Conservation (phyloP, 768 basidiomycete genomes). For the Boletellus ananas region DNA sequence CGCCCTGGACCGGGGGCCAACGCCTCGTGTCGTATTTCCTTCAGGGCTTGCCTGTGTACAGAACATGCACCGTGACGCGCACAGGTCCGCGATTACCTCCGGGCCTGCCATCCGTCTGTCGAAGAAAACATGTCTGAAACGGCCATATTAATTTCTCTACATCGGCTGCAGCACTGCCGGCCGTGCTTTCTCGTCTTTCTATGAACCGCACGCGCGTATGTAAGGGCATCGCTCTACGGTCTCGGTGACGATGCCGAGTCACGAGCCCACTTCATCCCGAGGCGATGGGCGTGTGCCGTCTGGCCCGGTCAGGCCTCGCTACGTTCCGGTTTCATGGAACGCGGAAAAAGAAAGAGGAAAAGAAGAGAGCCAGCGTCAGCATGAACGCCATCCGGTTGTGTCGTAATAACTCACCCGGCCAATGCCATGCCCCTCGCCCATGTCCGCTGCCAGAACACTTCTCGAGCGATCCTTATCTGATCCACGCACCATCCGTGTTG, state of each 20-base stretch:
- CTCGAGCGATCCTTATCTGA: conserved; percentile 28
- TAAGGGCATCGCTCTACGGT: conserved; percentile 10
- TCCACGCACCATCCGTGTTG: conserved; percentile 31
- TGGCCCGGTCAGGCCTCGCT: conserved; percentile 38
- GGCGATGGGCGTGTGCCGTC: conserved; percentile 42
- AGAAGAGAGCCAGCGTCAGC: conserved; percentile 36
- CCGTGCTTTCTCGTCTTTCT: not conserved
- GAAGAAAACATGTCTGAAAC: conserved; percentile 8
- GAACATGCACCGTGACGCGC: conserved; percentile 3
- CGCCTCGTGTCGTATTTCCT: conserved; percentile 5
- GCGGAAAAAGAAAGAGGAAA: conserved; percentile 22
- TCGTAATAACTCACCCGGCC: conserved; percentile 26
- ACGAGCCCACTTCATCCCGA: conserved; percentile 27
- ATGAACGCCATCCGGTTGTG: conserved; percentile 27
- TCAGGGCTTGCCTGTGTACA: not conserved
- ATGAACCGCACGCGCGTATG: conserved; percentile 1
- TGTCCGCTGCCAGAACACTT: conserved; percentile 28
- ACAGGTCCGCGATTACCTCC: not conserved
- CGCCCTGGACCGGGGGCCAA: conserved; percentile 7
- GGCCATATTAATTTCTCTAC: conserved; percentile 8
- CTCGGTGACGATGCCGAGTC: conserved; percentile 14
- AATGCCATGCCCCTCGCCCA: conserved; percentile 26
- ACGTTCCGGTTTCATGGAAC: conserved; percentile 52
- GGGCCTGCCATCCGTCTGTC: conserved; percentile 7
- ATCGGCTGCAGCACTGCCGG: conserved; percentile 16